Base-by-base conservation (phyloP, 208 protist species). In the Leishmania turanica region DNA sequence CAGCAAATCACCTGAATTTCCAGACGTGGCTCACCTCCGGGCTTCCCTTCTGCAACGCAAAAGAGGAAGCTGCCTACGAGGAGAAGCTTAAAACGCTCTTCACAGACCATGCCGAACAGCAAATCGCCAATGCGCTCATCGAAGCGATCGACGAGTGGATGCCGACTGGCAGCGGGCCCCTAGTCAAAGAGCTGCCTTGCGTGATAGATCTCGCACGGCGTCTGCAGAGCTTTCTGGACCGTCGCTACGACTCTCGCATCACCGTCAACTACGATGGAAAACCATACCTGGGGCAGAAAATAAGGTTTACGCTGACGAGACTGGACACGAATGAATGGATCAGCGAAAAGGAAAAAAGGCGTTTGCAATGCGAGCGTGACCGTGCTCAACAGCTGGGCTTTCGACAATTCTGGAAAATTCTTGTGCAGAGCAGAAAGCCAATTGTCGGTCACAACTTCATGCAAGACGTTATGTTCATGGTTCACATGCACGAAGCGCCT, bases 381-480 rank as follows among this genome's bases (percentile, higher is more conserved):
- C 73, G 82, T 11, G 47, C 49, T 17, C 72, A 77, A 9, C 60
- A 27, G 34, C 78, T 93, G 0, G 91, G 91, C 0, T 95, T 95
- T 80, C 85, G 89, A 21, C 56, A 83, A 27, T 92, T 93, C 84
- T 95, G 91, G 93, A 95, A 95, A 75, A 77, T 80, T 66, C 80
- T 95, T 2, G 78, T 89, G 1, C 74, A 88, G n/a, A 91, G 72
- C 75, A 90, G 91, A 53, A 97, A 97, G 60, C 87, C 90, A 3
- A 84, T 95, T 51, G 84, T 97, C 2, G 93, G 93, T 2, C 93
- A 97, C 82, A 95, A 97, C 73, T 95, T 94, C 81, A 88, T 90
- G 78, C 80, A 89, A 45, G 93, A 97, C 54, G n/a, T 93, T 7
- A 94, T 97, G 90, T 97, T 97, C 78, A 93, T 97, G 90, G 66